Base-by-base conservation (phyloP, 345 rosid species). In the Syzygium jambos region DNA sequence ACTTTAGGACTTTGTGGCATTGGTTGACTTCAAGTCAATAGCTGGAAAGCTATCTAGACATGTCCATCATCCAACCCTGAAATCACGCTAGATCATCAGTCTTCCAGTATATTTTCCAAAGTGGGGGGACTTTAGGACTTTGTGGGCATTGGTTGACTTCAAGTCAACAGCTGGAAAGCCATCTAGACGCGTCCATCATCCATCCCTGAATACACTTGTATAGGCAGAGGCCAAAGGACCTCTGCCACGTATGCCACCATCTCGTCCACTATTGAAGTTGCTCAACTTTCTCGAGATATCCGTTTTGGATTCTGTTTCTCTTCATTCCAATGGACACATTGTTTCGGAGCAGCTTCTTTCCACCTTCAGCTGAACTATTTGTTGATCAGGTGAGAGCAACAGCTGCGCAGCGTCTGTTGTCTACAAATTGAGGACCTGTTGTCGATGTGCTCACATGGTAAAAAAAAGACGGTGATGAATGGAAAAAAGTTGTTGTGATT, bases 241-340 rank as follows among this genome's bases (percentile, higher is more conserved):
- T 29, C 21, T 65, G 11, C 11, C 3, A 0, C 6, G 77, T 6
- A 61, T n/a, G 41, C 21, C 21, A 16, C 29, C 73, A 61, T n/a
- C 1, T n/a, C 19, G 1, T 13, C 21, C 77, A 3, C 29, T 12
- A 2, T 27, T 27, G 30, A 0, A 59, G 65, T 27, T 25, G 65
- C 65, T 59, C 65, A 7, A 59, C 16, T 59, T 59, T 15, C 65
- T 59, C 30, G 30, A 59, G 15, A 59, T 59, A 27, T 59, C 27
- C 65, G 65, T 59, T 59, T 59, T 11, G 30, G 30, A 57, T 57
- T 3, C 2, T 23, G 29, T 57, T 11, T 25, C 15, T 25, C 17
- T n/a, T 13, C 68, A 12, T 61, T 7, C 14, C 30, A 9, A 61
- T 2, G 15, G 68, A 12, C 68, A 27, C 34, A n/a, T 61, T 61